Percentiles rank a stretch among this genome's conserved stretches.
These are phyloP conservation scores for Sungouiella blattae DNA, from an alignment of 805 yeast species.

Conservation along the genomic window DNA sequence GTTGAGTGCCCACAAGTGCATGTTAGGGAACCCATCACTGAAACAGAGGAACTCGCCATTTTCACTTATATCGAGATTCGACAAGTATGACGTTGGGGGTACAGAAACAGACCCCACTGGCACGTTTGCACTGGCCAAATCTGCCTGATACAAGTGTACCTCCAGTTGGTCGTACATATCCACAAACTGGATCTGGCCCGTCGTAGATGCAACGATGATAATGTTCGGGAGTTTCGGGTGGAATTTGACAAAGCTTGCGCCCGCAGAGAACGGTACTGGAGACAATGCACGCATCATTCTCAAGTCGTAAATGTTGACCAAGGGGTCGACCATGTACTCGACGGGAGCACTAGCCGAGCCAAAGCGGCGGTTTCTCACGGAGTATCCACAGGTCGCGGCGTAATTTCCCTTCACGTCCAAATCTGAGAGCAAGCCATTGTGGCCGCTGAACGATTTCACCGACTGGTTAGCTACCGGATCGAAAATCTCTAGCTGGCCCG, in stretches of 20 bases:
- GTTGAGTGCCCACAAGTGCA: slow-evolving; percentile 66
- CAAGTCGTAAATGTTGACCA: slow-evolving; percentile 78
- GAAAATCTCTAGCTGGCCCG: slow-evolving; percentile 61
- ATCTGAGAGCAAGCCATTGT: slow-evolving; percentile 58
- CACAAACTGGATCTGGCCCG: slow-evolving; percentile 82
- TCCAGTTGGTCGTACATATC: slow-evolving; percentile 79
- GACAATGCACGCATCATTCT: slow-evolving; percentile 66
- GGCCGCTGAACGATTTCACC: slow-evolving; percentile 55
- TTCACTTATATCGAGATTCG: slow-evolving; percentile 53
- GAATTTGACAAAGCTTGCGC: slow-evolving; percentile 77
- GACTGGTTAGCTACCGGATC: slow-evolving; percentile 51
- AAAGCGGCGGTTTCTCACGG: slow-evolving; percentile 56
- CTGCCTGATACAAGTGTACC: slow-evolving; percentile 64
- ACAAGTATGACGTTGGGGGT: slow-evolving; percentile 26
- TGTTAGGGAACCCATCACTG: slow-evolving; percentile 56
- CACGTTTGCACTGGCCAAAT: slow-evolving; percentile 26
- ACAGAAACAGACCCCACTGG: slow-evolving; percentile 2
- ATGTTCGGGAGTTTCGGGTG: slow-evolving; percentile 86
- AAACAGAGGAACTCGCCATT: slow-evolving; percentile 78
- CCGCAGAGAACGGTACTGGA: slow-evolving; percentile 85
- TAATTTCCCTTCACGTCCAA: slow-evolving; percentile 63
- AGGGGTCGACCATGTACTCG: slow-evolving; percentile 57
- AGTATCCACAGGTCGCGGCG: slow-evolving; percentile 78
- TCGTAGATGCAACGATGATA: slow-evolving; percentile 65
- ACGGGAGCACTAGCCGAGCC: slow-evolving; percentile 8